phyloP scores from a whole-genome alignment of 306 rosid species.

The Mimosa bimucronata region DNA sequence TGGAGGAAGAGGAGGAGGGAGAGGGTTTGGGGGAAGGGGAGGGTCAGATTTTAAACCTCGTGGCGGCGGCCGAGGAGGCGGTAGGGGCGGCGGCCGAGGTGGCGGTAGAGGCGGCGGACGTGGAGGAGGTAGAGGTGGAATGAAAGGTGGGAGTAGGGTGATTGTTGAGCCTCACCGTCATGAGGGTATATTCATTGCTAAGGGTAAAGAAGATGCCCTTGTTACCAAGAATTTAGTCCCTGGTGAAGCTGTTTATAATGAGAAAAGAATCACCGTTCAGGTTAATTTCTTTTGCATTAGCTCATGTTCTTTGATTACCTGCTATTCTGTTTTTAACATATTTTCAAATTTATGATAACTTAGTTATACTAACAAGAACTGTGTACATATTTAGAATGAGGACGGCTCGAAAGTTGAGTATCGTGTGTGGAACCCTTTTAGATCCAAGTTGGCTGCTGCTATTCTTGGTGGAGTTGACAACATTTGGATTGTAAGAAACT shows the following conservation, averaged over 20 bases:
- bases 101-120: conserved; percentile 30
- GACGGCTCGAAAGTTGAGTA: conserved; percentile 83
- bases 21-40: conserved; percentile 50
- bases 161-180: conserved; percentile 67
- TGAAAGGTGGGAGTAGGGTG: conserved; percentile 56
- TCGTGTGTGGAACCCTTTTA: conserved; percentile 91
- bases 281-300: too few species aligned
- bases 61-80: conserved; percentile 16
- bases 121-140: conserved; percentile 43
- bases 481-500: conserved; percentile 70
- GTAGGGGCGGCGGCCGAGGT: not conserved
- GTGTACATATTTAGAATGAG: conserved; percentile 58
- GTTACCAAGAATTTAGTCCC: conserved; percentile 87
- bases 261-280: conserved; percentile 83
- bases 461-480: conserved; percentile 91
- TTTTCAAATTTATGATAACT: not conserved
- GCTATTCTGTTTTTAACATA: not conserved
- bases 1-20: conserved; percentile 41
- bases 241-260: conserved; percentile 91
- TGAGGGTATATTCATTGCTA: conserved; percentile 83
- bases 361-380: not conserved
- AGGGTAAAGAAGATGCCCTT: conserved; percentile 93
- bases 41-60: not conserved
- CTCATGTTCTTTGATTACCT: not conserved
- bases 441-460: conserved; percentile 93